A percentile compares a stretch with the other conserved stretches of the same genome.
Evolutionary conservation across 169 alveolate species (phyloP).

Genomic region (Plasmodium ovale): DNA sequence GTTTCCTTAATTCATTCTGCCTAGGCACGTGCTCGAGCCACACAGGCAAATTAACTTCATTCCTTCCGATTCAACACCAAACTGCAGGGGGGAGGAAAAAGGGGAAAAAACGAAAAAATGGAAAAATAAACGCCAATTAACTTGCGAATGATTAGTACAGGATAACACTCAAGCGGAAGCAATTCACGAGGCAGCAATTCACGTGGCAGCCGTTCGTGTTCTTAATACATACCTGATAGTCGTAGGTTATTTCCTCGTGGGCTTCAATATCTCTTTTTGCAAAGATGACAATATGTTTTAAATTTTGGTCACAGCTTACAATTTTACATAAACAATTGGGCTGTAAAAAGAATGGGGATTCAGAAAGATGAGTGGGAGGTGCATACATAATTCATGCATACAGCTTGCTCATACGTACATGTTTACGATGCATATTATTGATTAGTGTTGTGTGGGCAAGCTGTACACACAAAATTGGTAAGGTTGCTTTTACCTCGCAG

Average conservation of each 20-base stretch:
- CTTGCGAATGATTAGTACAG: neutral
- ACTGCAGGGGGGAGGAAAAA: slow-evolving; percentile 56
- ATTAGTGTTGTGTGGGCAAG: too few relatives aligned
- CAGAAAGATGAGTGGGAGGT: neutral
- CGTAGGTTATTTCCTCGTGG: slow-evolving; percentile 98
- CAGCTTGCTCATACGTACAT: neutral
- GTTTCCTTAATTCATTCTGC: slow-evolving; percentile 89
- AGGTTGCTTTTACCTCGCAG: slow-evolving; percentile 90
- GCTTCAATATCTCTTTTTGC: slow-evolving; percentile 94
- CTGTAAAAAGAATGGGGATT: slow-evolving; percentile 31
- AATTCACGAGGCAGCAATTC: neutral
- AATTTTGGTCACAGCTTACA: slow-evolving; percentile 89
- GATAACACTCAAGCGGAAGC: neutral
- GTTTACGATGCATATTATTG: slow-evolving; percentile 9
- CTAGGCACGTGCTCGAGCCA: slow-evolving; percentile 93
- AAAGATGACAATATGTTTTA: slow-evolving; percentile 95
- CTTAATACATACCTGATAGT: slow-evolving; percentile 88
- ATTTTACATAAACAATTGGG: slow-evolving; percentile 92
- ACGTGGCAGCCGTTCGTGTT: neutral
- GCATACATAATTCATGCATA: neutral
- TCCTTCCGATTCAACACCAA: slow-evolving; percentile 91
- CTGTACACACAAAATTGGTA: neutral
- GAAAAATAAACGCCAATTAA: neutral
- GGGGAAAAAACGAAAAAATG: neutral
- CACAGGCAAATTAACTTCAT: slow-evolving; percentile 90